A percentile compares a stretch with the other conserved stretches of the same genome.
These are phyloP conservation scores for Annulohypoxylon maeteangense DNA, from an alignment of 495 filamentous ascomycete species.

Conservation along the genomic window DNA sequence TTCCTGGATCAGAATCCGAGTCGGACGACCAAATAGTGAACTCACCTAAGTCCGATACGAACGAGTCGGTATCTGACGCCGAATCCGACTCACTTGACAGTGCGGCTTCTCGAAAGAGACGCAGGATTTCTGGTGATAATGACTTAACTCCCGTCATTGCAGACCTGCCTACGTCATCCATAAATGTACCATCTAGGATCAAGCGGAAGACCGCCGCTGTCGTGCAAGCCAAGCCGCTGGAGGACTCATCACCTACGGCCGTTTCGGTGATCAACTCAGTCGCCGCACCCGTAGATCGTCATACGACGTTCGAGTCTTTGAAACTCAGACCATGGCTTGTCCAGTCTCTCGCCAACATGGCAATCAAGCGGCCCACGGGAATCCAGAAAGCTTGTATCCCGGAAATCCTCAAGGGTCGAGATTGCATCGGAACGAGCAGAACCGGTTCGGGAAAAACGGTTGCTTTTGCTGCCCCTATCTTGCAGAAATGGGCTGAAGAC, in stretches of 20 bases:
- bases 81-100: constrained; percentile 61
- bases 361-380: constrained; percentile 86
- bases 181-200: constrained; percentile 62
- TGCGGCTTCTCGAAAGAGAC: constrained; percentile 59
- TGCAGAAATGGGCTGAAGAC: constrained; percentile 93
- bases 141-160: constrained; percentile 22
- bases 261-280: constrained; percentile 37
- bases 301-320: constrained; percentile 77
- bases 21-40: constrained; percentile 36
- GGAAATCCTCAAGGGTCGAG: constrained; percentile 85
- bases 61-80: constrained; percentile 27
- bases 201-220: constrained; percentile 47
- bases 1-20: constrained; percentile 41
- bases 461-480: constrained; percentile 91
- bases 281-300: constrained; percentile 55
- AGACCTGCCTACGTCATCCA: constrained; percentile 39
- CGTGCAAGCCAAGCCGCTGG: constrained; percentile 22
- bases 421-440: constrained; percentile 92
- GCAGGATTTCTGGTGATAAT: constrained; percentile 52
- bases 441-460: constrained; percentile 99
- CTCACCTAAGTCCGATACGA: constrained; percentile 24
- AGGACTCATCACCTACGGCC: constrained; percentile 25
- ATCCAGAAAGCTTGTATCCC: constrained; percentile 95
- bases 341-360: constrained; percentile 84
- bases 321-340: constrained; percentile 88